Base-by-base conservation (phyloP, 164 flowering plant species). In the Litsea cubeba region DNA sequence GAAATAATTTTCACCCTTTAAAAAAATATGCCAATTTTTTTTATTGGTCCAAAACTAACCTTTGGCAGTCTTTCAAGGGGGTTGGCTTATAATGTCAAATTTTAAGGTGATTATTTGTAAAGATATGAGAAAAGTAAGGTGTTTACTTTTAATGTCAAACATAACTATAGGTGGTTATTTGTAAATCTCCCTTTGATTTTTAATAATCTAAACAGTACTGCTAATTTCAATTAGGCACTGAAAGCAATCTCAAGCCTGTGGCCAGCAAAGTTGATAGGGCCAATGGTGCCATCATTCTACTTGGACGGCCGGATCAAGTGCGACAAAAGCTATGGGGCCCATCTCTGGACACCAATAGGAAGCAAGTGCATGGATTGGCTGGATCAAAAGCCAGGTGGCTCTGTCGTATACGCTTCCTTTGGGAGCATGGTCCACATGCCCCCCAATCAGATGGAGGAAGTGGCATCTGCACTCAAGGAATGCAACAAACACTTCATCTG, bases 271-370 rank as follows among this genome's bases (percentile, higher is more conserved):
- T 67, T 79, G 3, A 70, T 87, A 0, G 87, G 88, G 28, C 88
- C 89, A 23, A 78, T 77, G 2, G 35, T 85, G 20, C 88, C 89
- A 46, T 85, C 89, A 15, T 72, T 60, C 72, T 87, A 75, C 80
- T 65, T 84, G 65, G 85, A 81, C 78, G 73, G 76, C 49, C 69
- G 78, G 46, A 22, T 81, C 2, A 69, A 74, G 5, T 75, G 76
- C 17, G 84, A 85, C 67, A 77, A 28, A 24, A 80, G 71, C 24
- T 82, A 83, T 20, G 86, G 83, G 1, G 51, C 80, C 32, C 72
- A 69, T 75, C 78, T 83, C 68, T 82, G 77, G 58, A 72, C 76
- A 35, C 79, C 85, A 2, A 28, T 76, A 0, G 5, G 0, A 0
- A 67, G 57, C 0, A 40, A 40, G 20, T 83, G 87, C 80, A 68